Evolutionary conservation across 1,284 basidiomycete genomes (phyloP).

Genomic region (Ganoderma boninense): DNA sequence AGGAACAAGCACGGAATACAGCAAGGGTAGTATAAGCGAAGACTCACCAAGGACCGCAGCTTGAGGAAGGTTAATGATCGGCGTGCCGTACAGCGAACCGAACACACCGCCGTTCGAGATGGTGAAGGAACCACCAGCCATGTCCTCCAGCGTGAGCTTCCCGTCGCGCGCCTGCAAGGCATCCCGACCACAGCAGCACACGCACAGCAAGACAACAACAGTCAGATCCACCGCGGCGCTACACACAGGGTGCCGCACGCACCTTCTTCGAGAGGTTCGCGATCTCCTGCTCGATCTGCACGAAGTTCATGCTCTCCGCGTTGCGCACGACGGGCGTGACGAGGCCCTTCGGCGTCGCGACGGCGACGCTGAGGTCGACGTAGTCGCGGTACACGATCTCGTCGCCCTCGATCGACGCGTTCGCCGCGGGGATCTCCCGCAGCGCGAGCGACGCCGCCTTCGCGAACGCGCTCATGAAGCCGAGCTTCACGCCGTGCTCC

Average conservation of each 20-base stretch:
- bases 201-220: background rate
- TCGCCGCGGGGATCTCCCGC: constrained; percentile 93
- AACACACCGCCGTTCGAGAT: constrained; percentile 99
- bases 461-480: constrained; percentile 98
- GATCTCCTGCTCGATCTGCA: constrained; percentile 95
- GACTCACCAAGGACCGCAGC: constrained; percentile 86
- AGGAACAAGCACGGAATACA: constrained; percentile 1
- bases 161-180: constrained; percentile 84
- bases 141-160: constrained; percentile 95
- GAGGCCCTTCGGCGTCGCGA: constrained; percentile 96
- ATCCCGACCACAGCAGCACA: background rate
- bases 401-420: constrained; percentile 95
- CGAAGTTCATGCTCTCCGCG: constrained; percentile 85
- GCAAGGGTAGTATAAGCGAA: background rate
- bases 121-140: constrained; percentile 97
- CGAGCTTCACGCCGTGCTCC: constrained; percentile 95
- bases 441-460: constrained; percentile 88
- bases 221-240: background rate
- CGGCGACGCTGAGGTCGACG: constrained; percentile 94
- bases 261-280: constrained; percentile 92
- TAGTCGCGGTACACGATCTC: constrained; percentile 97
- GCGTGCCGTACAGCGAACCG: constrained; percentile 95
- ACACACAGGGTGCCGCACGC: constrained; percentile 22
- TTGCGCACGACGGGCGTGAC: constrained; percentile 97
- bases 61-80: constrained; percentile 97